A percentile compares a stretch with the other conserved stretches of the same genome.
These are phyloP conservation scores for Pyrenophora teres DNA, from an alignment of 2,329 filamentous ascomycete species.

Conservation along the genomic window DNA sequence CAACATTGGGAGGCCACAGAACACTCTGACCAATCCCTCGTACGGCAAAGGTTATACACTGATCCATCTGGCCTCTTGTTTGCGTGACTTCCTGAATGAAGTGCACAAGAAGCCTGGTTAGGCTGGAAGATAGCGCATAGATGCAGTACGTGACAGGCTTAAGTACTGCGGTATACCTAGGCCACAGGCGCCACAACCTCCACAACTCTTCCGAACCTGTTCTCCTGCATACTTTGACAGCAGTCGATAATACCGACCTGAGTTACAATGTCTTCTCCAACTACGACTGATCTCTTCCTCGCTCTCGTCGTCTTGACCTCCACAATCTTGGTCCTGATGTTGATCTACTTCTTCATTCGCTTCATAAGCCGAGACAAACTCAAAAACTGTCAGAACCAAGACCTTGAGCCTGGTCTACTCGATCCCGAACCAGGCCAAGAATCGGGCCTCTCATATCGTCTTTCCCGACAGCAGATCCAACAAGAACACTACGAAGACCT, in stretches of 20 bases:
- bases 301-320: constrained; percentile 21
- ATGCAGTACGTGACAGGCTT: constrained; percentile 2
- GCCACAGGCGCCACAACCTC: constrained; percentile 8
- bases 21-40: constrained; percentile 2
- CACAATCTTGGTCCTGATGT: constrained; percentile 18
- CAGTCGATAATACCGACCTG: not conserved
- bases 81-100: not conserved
- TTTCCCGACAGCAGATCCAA: constrained; percentile 8
- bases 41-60: not conserved
- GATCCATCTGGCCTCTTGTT: not conserved
- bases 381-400: not conserved
- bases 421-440: constrained; percentile 5
- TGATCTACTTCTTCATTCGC: constrained; percentile 20
- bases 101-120: not conserved
- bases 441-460: constrained; percentile 8
- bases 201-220: not conserved
- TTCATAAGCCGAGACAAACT: constrained; percentile 10
- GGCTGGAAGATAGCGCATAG: not conserved
- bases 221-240: not conserved
- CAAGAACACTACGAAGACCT: constrained; percentile 8
- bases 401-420: not conserved
- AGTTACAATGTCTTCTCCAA: constrained; percentile 3
- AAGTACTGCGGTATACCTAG: constrained; percentile 15
- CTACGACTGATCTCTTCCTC: constrained; percentile 14
- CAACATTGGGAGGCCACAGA: not conserved